Conservation (phyloP, 306 rosid species). For the Castanea mollissima region DNA sequence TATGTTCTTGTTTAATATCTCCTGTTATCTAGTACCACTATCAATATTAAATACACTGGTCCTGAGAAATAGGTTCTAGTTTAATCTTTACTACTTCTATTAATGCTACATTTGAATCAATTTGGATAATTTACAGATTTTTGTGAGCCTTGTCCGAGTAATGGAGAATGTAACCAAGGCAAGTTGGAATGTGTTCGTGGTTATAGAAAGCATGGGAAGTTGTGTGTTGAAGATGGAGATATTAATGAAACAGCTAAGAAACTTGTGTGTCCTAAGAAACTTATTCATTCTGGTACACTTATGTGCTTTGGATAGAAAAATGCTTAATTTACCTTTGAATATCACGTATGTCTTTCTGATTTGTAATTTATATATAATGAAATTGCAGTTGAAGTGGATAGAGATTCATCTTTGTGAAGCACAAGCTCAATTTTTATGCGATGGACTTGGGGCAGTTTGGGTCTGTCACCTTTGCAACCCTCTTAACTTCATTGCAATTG, state of each 20-base stretch:
- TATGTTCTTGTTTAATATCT: not conserved
- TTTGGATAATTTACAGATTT: constrained; percentile 39
- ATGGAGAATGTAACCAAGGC: constrained; percentile 67
- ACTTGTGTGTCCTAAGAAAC: constrained; percentile 52
- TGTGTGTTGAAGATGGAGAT: constrained; percentile 80
- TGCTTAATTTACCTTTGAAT: not conserved
- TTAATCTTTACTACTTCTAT: constrained; percentile 6
- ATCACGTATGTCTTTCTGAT: constrained; percentile 12
- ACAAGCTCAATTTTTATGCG: constrained; percentile 66
- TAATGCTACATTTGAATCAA: constrained; percentile 2
- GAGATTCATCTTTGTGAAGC: constrained; percentile 57
- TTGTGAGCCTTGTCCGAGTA: constrained; percentile 84
- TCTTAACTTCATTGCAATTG: constrained; percentile 9
- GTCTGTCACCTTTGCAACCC: constrained; percentile 41
- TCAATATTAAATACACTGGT: not conserved
- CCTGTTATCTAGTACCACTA: not conserved
- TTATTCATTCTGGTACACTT: constrained; percentile 18
- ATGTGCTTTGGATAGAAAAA: not conserved
- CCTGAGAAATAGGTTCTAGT: not conserved
- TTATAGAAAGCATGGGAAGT: constrained; percentile 54
- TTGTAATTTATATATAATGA: constrained; percentile 10
- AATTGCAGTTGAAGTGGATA: constrained; percentile 52
- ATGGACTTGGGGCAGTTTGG: constrained; percentile 71
- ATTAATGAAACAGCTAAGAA: constrained; percentile 64
- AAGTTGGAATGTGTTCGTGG: constrained; percentile 67